Evolutionary conservation across 2,329 filamentous ascomycete species (phyloP).

Genomic region (Calcarisporium arbuscula): DNA sequence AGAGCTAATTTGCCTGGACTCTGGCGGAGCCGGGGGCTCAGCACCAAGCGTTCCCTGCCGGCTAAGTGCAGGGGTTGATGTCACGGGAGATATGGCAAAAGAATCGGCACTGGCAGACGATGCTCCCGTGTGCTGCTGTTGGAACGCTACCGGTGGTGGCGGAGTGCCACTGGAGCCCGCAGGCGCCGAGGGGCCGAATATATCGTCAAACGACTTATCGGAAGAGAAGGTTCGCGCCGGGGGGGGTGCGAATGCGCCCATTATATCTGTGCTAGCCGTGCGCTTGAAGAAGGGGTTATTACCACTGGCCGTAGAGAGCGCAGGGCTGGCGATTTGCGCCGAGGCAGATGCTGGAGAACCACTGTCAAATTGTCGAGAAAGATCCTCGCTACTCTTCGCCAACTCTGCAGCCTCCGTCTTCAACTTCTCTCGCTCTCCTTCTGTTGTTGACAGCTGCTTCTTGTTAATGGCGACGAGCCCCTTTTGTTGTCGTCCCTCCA

Average conservation of each 20-base stretch:
- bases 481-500: slow-evolving; percentile 90
- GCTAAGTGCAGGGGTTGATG: slow-evolving; percentile 58
- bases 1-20: slow-evolving; percentile 72
- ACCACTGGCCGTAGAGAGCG: slow-evolving; percentile 60
- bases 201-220: slow-evolving; percentile 74
- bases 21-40: slow-evolving; percentile 58
- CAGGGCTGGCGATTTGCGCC: slow-evolving; percentile 60
- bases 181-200: slow-evolving; percentile 68
- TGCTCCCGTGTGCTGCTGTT: slow-evolving; percentile 52
- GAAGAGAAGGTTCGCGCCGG: slow-evolving; percentile 38
- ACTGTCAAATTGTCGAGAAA: slow-evolving; percentile 44
- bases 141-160: slow-evolving; percentile 33
- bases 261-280: slow-evolving; percentile 54
- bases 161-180: slow-evolving; percentile 35
- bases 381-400: slow-evolving; percentile 56
- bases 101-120: slow-evolving; percentile 47
- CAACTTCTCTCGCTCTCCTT: slow-evolving; percentile 81
- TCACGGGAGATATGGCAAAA: slow-evolving; percentile 42
- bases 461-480: slow-evolving; percentile 97
- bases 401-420: slow-evolving; percentile 71
- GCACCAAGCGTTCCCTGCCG: slow-evolving; percentile 52
- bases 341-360: slow-evolving; percentile 41
- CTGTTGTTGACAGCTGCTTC: slow-evolving; percentile 88
- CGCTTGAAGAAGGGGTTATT: slow-evolving; percentile 95
- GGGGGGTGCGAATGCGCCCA: slow-evolving; percentile 45